These are phyloP conservation scores for Venustampulla echinocandica DNA, from an alignment of 495 filamentous ascomycete genomes.

Conservation along the genomic window DNA sequence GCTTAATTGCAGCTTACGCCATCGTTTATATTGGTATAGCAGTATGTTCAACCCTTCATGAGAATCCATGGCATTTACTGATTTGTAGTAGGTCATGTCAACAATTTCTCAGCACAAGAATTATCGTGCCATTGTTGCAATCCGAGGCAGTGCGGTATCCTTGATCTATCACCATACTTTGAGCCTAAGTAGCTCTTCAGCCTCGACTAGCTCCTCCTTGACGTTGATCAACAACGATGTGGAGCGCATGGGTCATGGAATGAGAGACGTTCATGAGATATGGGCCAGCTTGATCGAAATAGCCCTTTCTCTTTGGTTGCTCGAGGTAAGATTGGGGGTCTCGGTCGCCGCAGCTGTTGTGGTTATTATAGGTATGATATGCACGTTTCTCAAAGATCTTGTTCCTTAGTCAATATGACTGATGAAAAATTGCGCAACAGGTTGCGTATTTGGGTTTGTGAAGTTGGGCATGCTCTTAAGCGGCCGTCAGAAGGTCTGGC, in stretches of 20 bases:
- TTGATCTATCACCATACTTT: neutral
- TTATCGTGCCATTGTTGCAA: neutral
- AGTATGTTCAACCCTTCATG: slow-evolving; percentile 20
- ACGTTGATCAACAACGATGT: slow-evolving; percentile 46
- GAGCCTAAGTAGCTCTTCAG: neutral
- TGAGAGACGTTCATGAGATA: slow-evolving; percentile 42
- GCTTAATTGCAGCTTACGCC: slow-evolving; percentile 16
- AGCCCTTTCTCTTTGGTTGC: neutral
- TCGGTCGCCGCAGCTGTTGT: neutral
- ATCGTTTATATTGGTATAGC: slow-evolving; percentile 37
- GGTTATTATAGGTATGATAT: neutral
- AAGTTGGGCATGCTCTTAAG: neutral
- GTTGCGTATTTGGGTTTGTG: neutral
- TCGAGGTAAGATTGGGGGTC: neutral
- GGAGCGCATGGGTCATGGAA: slow-evolving; percentile 30
- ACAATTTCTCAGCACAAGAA: neutral
- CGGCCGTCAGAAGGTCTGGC: slow-evolving; percentile 4
- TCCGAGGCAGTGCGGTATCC: neutral
- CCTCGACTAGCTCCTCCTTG: slow-evolving; percentile 20
- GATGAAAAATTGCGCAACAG: neutral
- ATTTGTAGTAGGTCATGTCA: neutral
- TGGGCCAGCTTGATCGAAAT: slow-evolving; percentile 31
- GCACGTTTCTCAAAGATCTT: neutral
- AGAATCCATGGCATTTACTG: neutral
- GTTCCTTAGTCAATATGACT: neutral